phyloP scores from a whole-genome alignment of 202 grass and related monocot species.

The Bolboschoenoplectus hybrid region DNA sequence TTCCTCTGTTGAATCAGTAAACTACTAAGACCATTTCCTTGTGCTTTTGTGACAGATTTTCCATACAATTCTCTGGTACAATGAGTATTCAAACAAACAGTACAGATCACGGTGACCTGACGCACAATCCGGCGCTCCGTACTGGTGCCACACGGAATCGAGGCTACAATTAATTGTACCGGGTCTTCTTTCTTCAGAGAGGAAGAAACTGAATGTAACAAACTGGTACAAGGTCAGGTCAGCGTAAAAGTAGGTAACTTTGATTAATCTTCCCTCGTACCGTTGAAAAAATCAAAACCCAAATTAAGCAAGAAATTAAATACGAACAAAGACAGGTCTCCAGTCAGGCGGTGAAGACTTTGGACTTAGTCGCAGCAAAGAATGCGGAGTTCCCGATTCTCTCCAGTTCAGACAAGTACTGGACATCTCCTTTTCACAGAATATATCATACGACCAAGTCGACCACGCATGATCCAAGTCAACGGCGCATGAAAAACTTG shows the following conservation, averaged over 20 bases:
- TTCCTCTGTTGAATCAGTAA: slow-evolving; percentile 29
- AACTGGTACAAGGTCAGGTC: slow-evolving; percentile 12
- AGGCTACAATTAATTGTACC: background rate
- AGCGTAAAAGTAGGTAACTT: slow-evolving; percentile 24
- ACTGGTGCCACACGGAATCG: background rate
- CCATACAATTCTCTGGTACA: background rate
- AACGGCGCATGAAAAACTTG: slow-evolving; percentile 12
- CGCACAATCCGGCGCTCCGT: background rate
- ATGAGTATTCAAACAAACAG: background rate
- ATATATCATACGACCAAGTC: no score
- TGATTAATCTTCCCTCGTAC: slow-evolving; percentile 24
- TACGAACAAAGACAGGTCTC: slow-evolving; percentile 16
- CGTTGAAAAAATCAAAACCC: background rate
- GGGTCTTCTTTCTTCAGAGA: slow-evolving; percentile 15
- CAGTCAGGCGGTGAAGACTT: slow-evolving; percentile 31
- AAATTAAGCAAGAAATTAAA: slow-evolving; percentile 25
- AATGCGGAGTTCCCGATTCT: background rate
- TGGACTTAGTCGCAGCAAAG: slow-evolving; percentile 30
- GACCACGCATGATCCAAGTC: background rate
- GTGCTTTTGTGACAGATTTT: background rate
- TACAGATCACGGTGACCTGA: background rate
- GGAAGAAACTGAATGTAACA: background rate
- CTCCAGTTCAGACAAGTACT: background rate
- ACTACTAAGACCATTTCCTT: slow-evolving; percentile 22
- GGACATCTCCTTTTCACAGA: background rate